Evolutionary conservation across 768 basidiomycete species (phyloP).

Genomic region (Lentinula boryana): DNA sequence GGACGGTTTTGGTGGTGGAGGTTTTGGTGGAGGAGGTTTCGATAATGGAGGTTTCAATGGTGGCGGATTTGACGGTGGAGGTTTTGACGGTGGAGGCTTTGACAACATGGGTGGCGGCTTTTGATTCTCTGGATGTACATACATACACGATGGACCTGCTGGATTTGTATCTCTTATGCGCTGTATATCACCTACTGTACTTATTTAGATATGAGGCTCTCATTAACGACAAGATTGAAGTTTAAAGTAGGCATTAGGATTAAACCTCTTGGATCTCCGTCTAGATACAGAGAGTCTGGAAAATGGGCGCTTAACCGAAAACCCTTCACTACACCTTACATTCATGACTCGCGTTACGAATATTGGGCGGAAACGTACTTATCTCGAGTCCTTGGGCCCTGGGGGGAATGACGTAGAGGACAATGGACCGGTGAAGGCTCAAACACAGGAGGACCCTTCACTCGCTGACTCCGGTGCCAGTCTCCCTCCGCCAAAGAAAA

Average conservation of each 20-base stretch:
- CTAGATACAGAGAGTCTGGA: no score
- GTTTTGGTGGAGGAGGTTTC: background rate
- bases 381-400: conserved; percentile 52
- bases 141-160: conserved; percentile 24
- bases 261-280: no score
- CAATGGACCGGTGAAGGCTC: conserved; percentile 9
- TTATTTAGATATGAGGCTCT: no score
- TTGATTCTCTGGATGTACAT: conserved; percentile 11
- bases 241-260: no score
- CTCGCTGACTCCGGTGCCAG: conserved; percentile 4
- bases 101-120: conserved; percentile 16
- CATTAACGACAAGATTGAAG: no score
- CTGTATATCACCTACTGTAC: background rate
- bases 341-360: conserved; percentile 72
- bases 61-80: conserved; percentile 27
- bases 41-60: conserved; percentile 22
- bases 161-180: background rate
- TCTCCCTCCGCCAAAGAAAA: conserved; percentile 42
- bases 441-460: background rate
- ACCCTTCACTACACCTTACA: background rate
- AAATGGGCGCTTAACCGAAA: conserved; percentile 31
- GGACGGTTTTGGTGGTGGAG: conserved; percentile 36
- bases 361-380: conserved; percentile 68
- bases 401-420: conserved; percentile 12
- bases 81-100: conserved; percentile 18